Evolutionary conservation across 1,139 yeast species (phyloP), one percentile per base, ranked within the genome.

Genomic region (Pichia sp.): DNA sequence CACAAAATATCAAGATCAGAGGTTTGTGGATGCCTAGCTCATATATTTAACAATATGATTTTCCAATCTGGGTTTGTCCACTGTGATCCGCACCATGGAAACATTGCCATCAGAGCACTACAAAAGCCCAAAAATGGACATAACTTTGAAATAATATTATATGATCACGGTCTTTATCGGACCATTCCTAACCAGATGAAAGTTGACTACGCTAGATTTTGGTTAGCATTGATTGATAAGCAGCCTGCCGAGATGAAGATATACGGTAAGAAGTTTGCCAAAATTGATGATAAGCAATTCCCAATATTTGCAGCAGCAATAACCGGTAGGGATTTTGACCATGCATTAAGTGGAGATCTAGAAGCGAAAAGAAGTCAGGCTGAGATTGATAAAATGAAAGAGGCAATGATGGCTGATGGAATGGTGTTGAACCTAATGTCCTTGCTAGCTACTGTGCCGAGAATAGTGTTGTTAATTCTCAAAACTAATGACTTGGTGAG

Each of bases 81-180:
- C 68, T 93, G 99, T 73, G 99, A 93, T 69, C 99, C 99, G 1
- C 99, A 93, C 69, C 97, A 96, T 14, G 99, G 99, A 0, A 95
- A 93, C 64, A 75, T 93, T 59, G 97, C 98, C 0, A 89, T 93
- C 24, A 74, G 91, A 54, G 71, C 78, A 1, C 64, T 75, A 5
- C 67, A 71, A 14, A 53, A 60, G 8, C 64, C 65, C 10, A 67
- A 53, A 45, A 58, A 75, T 51, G 81, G 83, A 1, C 89, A 85
- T 68, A 92, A 93, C 68, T 95, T 93, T 67, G 99, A 95, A 69
- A 88, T 95, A 55, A 76, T 95, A 10, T 75, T 95, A 36, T 95
- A 91, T 67, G 99, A 95, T 69, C 99, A 95, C 70, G 99, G 99
- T 0, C 76, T 95, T 36, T 93, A 93, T 69, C 77, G 99, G 58